phyloP scores from a whole-genome alignment of 805 yeast species.

The Kazachstania viticola region DNA sequence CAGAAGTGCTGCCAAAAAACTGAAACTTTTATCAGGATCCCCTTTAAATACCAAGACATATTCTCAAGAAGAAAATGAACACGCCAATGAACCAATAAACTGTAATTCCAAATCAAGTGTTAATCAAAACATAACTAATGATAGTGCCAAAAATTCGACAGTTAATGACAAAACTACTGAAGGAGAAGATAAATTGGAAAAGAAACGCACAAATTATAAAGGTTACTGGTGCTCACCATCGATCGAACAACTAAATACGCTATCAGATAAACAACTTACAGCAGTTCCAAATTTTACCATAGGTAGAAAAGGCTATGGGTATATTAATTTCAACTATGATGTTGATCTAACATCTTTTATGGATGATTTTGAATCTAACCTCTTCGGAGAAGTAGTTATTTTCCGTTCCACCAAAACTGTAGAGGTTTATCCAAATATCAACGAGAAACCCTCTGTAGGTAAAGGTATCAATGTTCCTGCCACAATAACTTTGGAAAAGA shows the following conservation, averaged over 20 bases:
- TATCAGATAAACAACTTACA: constrained; percentile 38
- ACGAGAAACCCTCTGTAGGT: constrained; percentile 48
- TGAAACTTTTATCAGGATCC: constrained; percentile 26
- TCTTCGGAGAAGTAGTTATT: constrained; percentile 33
- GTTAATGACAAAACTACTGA: background rate
- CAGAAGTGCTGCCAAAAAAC: constrained; percentile 34
- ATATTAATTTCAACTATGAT: constrained; percentile 50
- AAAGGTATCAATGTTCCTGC: constrained; percentile 70
- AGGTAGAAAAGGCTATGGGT: constrained; percentile 60
- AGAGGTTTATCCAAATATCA: constrained; percentile 50
- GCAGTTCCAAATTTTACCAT: constrained; percentile 51
- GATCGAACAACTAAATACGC: constrained; percentile 33
- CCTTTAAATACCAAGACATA: constrained; percentile 11
- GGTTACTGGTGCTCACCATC: constrained; percentile 72
- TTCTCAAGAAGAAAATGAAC: constrained; percentile 1
- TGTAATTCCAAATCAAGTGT: background rate
- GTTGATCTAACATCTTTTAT: constrained; percentile 55
- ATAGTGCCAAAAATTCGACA: background rate
- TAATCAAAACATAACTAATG: too few relatives aligned
- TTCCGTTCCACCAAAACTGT: constrained; percentile 40
- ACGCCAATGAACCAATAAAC: constrained; percentile 1
- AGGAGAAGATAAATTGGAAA: background rate
- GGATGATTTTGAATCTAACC: constrained; percentile 24
- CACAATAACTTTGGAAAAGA: constrained; percentile 51
- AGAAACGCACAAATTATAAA: background rate